phyloP scores from a whole-genome alignment of 805 yeast species.

The Lipomyces sp. region DNA sequence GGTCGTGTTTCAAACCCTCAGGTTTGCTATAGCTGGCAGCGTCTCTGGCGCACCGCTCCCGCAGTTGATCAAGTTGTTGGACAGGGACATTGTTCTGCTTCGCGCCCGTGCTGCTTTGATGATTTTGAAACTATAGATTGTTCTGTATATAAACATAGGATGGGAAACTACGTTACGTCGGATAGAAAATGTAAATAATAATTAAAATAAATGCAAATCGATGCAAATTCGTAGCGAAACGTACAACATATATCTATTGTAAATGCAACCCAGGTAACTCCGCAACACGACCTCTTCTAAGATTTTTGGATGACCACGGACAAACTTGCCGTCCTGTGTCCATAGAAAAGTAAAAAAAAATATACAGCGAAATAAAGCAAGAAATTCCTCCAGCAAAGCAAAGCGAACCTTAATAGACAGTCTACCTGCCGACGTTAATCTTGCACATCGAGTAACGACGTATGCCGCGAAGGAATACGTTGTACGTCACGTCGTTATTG shows the following conservation, averaged over 20 bases:
- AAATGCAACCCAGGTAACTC: no score
- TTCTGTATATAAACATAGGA: no score
- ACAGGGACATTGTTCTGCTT: slow-evolving; percentile 9
- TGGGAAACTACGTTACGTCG: no score
- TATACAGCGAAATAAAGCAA: neutral
- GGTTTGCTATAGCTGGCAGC: slow-evolving; percentile 24
- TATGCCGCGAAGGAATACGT: slow-evolving; percentile 53
- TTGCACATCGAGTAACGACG: slow-evolving; percentile 66
- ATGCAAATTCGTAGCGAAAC: no score
- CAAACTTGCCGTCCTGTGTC: no score
- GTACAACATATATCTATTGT: no score
- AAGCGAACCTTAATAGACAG: neutral
- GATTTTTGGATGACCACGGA: no score
- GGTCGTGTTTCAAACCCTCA: slow-evolving; percentile 17
- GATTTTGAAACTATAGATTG: slow-evolving; percentile 7
- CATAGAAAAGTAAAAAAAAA: neutral
- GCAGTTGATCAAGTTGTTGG: slow-evolving; percentile 15
- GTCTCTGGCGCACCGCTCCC: slow-evolving; percentile 27
- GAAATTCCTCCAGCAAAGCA: neutral
- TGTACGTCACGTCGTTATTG: slow-evolving; percentile 27
- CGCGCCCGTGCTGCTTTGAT: slow-evolving; percentile 9
- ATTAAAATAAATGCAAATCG: no score
- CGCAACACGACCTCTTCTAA: no score
- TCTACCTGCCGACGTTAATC: slow-evolving; percentile 79
- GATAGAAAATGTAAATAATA: no score